Base-by-base conservation (phyloP, 78 protist genomes). In the Parvularia atlantis region DNA sequence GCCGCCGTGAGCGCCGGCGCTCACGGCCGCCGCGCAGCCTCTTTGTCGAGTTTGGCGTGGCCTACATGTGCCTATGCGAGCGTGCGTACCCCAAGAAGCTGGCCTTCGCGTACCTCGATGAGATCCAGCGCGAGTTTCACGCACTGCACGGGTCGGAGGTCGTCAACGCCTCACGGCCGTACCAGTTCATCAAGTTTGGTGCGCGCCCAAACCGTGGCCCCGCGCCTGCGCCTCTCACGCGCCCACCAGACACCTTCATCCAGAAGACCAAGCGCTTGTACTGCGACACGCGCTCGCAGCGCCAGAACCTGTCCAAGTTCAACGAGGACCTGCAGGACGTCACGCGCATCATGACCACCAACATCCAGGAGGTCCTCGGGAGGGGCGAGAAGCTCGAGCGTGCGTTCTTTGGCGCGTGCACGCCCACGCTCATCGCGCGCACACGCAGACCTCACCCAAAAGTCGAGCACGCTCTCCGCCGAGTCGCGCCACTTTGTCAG, bases 361-460 rank as follows among this genome's bases (percentile, higher is more conserved):
- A 84, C 75, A 84, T 88, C 28, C 62, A 71, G 69, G 93, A 88
- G 36, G 83, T 88, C 31, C 71, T 88, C 19, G 86, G 82, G 14
- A 64, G 93, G 44, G 93, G 93, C 31, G 88, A 88, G 66, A 57
- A 63, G 43, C 54, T 88, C n/a, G 88, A 82, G 41, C 70, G 84
- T 73, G 75, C 14, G 76, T 53, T n/a, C n/a, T n/a, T n/a, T n/a
- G n/a, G n/a, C n/a, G n/a, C n/a, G n/a, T n/a, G n/a, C n/a, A n/a
- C n/a, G n/a, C n/a, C n/a, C n/a, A n/a, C n/a, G n/a, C n/a, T n/a
- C n/a, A n/a, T n/a, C n/a, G n/a, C n/a, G n/a, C n/a, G n/a, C n/a
- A n/a, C n/a, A n/a, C n/a, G n/a, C n/a, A n/a, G n/a, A n/a, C n/a
- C n/a, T n/a, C n/a, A n/a, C n/a, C n/a, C n/a, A n/a, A n/a, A n/a